Evolutionary conservation across 495 filamentous ascomycete genomes (phyloP), one percentile per base, ranked within the genome.

Genomic region (Penicillium bialowiezense): DNA sequence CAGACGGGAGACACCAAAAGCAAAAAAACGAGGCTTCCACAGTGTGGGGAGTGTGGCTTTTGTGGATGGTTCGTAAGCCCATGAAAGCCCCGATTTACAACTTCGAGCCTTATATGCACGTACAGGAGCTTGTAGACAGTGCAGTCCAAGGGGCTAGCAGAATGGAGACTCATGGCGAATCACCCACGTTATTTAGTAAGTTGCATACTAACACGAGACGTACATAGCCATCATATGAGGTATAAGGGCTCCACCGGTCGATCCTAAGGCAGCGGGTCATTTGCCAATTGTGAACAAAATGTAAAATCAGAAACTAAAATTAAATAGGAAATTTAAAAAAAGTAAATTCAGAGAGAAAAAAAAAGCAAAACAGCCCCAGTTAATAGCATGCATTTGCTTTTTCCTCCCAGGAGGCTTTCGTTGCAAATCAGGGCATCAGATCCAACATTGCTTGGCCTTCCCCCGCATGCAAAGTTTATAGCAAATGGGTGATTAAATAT

Each of bases 391-490:
- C 26, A 52, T 51, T 59, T 45, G 18, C 34, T 52, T 52, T 56
- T 49, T 47, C 43, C n/a, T n/a, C n/a, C n/a, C n/a, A n/a, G 41
- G 24, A 47, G 54, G 39, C 46, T 13, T 55, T 63, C 42, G 40
- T 57, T 60, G 54, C 62, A 59, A 64, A 66, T 68, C 62, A 68
- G 55, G 52, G 45, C 38, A 31, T 51, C 42, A 26, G 36, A 54
- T 58, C 41, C 55, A 56, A 56, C 56, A 59, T 57, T 3, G 56
- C 60, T 62, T 62, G 65, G 65, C 64, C 57, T 47, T 62, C 53
- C 62, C 64, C 65, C 65, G 63, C 63, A 68, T 68, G 50, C n/a
- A 56, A 60, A 63, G 56, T 56, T 55, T 64, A 56, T 50, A 46
- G 39, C 44, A 13, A n/a, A 23, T 8, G 7, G 20, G 13, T 39